Evolutionary conservation across 225 moss, liverwort and hornwort species (phyloP).

Genomic region (Thuidium tamariscinum): DNA sequence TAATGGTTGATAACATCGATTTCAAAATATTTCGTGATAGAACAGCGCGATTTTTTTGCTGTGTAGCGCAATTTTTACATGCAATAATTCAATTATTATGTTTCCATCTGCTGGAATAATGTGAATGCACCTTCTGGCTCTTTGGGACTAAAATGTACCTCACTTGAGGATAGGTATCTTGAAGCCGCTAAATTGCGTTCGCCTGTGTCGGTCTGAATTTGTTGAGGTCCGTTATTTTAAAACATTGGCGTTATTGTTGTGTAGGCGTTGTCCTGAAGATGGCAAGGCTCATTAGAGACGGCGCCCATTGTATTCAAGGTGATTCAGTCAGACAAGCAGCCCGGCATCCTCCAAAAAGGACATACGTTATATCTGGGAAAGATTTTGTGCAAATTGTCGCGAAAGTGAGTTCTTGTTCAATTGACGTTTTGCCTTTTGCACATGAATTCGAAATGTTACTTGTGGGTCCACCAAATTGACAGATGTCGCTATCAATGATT

Average conservation of each 20-base stretch:
- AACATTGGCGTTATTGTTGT: background rate
- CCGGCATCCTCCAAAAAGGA: constrained; percentile 50
- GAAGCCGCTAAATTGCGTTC: background rate
- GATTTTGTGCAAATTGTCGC: constrained; percentile 92
- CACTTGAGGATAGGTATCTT: background rate
- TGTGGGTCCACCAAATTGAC: background rate
- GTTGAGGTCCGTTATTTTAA: background rate
- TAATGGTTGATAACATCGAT: background rate
- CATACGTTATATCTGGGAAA: constrained; percentile 47
- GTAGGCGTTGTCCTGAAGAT: constrained; percentile 71
- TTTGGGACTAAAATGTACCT: too few species aligned
- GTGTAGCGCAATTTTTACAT: background rate
- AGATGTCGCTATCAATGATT: background rate
- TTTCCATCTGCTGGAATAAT: background rate
- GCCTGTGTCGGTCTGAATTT: background rate
- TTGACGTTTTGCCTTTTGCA: background rate
- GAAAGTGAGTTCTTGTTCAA: constrained; percentile 32
- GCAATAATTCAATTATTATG: too few species aligned
- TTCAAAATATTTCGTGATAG: background rate
- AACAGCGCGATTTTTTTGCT: background rate
- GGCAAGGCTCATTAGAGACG: constrained; percentile 64
- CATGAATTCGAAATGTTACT: background rate
- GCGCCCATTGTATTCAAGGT: constrained; percentile 37
- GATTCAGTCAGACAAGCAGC: constrained; percentile 55
- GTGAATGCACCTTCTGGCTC: background rate